Base-by-base conservation (phyloP, 1,139 yeast genomes). In the Sugiyamaella xylanicola region DNA sequence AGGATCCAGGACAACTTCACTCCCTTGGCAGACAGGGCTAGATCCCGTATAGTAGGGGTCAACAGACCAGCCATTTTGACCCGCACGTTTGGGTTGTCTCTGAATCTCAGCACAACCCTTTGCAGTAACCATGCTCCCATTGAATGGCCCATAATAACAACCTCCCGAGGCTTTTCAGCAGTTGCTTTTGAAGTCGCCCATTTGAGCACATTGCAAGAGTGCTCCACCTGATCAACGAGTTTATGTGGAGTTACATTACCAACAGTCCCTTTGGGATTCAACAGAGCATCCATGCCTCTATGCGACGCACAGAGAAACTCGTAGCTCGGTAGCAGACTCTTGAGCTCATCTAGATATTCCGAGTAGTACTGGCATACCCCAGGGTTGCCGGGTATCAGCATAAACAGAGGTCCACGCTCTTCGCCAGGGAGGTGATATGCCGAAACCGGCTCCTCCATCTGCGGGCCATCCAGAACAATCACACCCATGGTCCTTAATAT, bases 381-480 rank as follows among this genome's bases (percentile, higher is more conserved):
- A 0, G 90, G 90, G 60, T 85, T 85, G 0, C 90, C 90, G 0
- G 90, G 89, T 9, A 85, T 75, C 58, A 84, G 74, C n/a, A 81
- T 72, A 35, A 84, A 62, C 40, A 81, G 59, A 1, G 78, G 78
- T 17, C 60, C 58, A 5, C 29, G 32, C n/a, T 42, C 13, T 9
- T 32, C 25, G 4, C 47, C 51, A 2, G 2, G 51, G 2, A 51
- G 29, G 39, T 46, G 51, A 22, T 51, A 51, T n/a, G 51, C 55
- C 8, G 55, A 39, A n/a, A 40, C 45, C 9, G 55, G 55, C 19
- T 49, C 47, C n/a, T 16, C 22, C 8, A 49, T n/a, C 7, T 17
- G 3, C 11, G 50, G 44, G 25, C 29, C 48, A 13, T 43, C 49
- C 32, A 51, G 15, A 5, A 44, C 40, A 19, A 51, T 27, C n/a